phyloP scores from a whole-genome alignment of 331 rosid genomes.

The Malus hybrid region DNA sequence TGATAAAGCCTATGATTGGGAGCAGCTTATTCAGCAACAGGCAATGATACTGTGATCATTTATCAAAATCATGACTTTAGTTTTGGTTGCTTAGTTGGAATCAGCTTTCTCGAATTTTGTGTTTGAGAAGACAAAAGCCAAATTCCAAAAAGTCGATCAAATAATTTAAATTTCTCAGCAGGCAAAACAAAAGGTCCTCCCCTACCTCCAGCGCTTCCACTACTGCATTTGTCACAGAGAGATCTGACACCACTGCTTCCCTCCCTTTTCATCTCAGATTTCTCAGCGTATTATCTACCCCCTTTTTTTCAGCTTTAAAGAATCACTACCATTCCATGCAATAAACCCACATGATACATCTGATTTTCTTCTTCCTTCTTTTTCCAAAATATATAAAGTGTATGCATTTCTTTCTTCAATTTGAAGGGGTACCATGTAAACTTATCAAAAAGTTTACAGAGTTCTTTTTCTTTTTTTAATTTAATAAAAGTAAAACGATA shows the following conservation, averaged over 20 bases:
- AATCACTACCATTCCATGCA: background rate
- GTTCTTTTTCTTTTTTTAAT: background rate
- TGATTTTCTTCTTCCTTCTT: background rate
- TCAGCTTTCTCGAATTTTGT: constrained; percentile 50
- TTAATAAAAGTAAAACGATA: too few species aligned
- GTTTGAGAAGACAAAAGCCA: constrained; percentile 62
- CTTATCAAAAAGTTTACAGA: background rate
- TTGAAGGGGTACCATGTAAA: background rate
- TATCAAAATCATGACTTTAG: background rate
- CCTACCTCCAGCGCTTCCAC: background rate
- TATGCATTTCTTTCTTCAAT: background rate
- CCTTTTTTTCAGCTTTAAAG: background rate
- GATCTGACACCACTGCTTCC: constrained; percentile 41
- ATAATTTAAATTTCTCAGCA: background rate
- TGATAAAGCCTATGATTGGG: background rate
- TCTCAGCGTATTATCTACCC: constrained; percentile 26
- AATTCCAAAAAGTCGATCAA: constrained; percentile 37
- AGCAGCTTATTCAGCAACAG: background rate
- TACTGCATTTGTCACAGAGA: background rate
- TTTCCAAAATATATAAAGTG: background rate
- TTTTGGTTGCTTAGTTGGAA: constrained; percentile 24
- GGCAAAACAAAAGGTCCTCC: background rate
- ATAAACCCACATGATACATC: background rate
- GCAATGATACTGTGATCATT: background rate
- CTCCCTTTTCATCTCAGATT: constrained; percentile 23